phyloP scores from a whole-genome alignment of 768 basidiomycete genomes.

The Kwoniella pini region DNA sequence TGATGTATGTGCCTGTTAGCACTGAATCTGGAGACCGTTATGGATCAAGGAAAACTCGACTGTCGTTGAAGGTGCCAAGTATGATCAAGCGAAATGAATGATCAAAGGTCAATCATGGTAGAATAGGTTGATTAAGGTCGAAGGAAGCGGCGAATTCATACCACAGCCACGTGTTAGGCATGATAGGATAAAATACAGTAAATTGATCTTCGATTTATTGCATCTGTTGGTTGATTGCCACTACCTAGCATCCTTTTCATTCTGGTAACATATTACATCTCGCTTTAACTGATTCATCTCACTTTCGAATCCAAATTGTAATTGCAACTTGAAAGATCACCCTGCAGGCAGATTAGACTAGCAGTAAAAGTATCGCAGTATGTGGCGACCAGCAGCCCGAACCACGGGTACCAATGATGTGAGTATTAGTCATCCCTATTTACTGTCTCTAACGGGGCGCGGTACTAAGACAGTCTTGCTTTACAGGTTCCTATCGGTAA shows the following conservation, averaged over 20 bases:
- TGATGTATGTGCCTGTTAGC: too few species aligned
- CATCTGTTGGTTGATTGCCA: background rate
- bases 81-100: background rate
- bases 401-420: constrained; percentile 93
- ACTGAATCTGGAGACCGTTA: too few species aligned
- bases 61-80: too few species aligned
- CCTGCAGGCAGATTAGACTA: background rate
- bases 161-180: background rate
- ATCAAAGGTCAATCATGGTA: background rate
- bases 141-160: background rate
- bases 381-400: constrained; percentile 65
- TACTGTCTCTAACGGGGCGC: background rate
- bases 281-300: too few species aligned
- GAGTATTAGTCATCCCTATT: constrained; percentile 44
- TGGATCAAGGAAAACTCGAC: too few species aligned
- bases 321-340: too few species aligned
- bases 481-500: constrained; percentile 70
- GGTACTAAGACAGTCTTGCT: constrained; percentile 12
- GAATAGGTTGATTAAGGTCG: background rate
- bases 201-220: background rate
- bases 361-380: constrained; percentile 13
- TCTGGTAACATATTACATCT: background rate
- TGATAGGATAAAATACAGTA: constrained; percentile 8
- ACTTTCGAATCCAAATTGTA: too few species aligned
- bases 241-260: background rate